Evolutionary conservation across 768 basidiomycete species (phyloP).

Genomic region (Dendrothele bispora): DNA sequence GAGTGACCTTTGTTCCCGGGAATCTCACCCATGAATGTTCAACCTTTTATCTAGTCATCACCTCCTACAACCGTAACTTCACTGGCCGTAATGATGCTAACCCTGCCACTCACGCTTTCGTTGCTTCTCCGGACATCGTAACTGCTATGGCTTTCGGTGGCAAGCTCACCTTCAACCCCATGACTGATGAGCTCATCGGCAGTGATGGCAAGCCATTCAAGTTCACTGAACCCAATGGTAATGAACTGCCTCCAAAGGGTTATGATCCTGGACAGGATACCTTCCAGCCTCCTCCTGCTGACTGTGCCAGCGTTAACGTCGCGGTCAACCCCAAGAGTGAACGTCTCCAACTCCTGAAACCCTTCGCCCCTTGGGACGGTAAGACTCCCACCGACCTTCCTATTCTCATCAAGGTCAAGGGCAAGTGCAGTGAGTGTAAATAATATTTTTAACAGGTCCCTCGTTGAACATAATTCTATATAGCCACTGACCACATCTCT

Average conservation of each 20-base stretch:
- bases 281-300: slow-evolving; percentile 90
- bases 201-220: slow-evolving; percentile 96
- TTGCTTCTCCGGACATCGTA: slow-evolving; percentile 92
- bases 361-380: slow-evolving; percentile 92
- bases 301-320: slow-evolving; percentile 82
- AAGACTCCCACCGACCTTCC: slow-evolving; percentile 89
- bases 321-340: slow-evolving; percentile 79
- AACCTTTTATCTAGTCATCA: slow-evolving; percentile 72
- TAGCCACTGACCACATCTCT: slow-evolving; percentile 90
- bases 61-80: slow-evolving; percentile 99
- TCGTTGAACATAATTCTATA: not conserved
- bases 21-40: no score
- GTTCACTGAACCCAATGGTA: slow-evolving; percentile 89
- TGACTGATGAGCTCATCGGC: slow-evolving; percentile 86
- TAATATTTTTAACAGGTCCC: not conserved
- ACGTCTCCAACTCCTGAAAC: slow-evolving; percentile 74
- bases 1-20: no score
- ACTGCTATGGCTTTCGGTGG: slow-evolving; percentile 97
- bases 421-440: slow-evolving; percentile 89
- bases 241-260: slow-evolving; percentile 91
- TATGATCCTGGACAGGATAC: slow-evolving; percentile 98
- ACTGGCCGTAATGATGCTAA: slow-evolving; percentile 99
- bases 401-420: slow-evolving; percentile 95
- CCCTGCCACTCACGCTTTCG: slow-evolving; percentile 97
- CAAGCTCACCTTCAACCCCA: slow-evolving; percentile 92